Base-by-base conservation (phyloP, 225 moss, liverwort and hornwort genomes). In the Marchantia paleacea region DNA sequence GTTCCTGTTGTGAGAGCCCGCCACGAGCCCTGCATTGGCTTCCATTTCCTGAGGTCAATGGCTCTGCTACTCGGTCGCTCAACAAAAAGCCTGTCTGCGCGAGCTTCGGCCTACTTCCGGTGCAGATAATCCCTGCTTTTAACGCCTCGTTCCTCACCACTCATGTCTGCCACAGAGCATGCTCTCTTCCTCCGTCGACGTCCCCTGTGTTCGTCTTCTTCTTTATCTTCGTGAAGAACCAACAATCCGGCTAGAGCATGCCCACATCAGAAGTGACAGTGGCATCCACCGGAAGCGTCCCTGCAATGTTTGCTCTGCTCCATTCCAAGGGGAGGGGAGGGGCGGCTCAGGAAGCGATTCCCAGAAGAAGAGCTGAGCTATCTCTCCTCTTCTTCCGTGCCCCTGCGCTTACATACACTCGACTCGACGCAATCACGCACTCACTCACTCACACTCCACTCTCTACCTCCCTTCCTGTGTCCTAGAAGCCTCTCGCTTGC, bases 1-100 rank as follows among this genome's bases (percentile, higher is more conserved):
- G 87, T 96, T 96, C 80, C 96, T 89, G 22, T 96, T 94, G 86
- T 96, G 96, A 0, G 96, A 96, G 86, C 96, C 96, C 22, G 94
- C 96, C 26, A 94, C 79, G 18, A 96, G 90, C 69, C 96, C 96
- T 68, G 92, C 96, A 89, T 94, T 94, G 26, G 96, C 96, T 89
- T 96, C 96, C 96, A 96, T 96, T 20, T 82, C 87, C 79, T 75
- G 75, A 54, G 11, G 58, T 76, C 70, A 31, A 14, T n/a, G 47
- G 75, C 66, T 22, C 53, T 31, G 60, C n/a, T 67, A 39, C 77
- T 48, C 14, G 0, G 7, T 18, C 16, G 57, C 26, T 1, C 19
- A 12, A 11, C 31, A 20, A 29, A 0, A 9, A 74, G 50, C n/a
- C 68, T 52, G 24, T 55, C 49, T 47, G 25, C 54, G 14, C 22